phyloP scores from a whole-genome alignment of 192 early-diverging fungal genomes.

The Globomyces pollinis-pini region DNA sequence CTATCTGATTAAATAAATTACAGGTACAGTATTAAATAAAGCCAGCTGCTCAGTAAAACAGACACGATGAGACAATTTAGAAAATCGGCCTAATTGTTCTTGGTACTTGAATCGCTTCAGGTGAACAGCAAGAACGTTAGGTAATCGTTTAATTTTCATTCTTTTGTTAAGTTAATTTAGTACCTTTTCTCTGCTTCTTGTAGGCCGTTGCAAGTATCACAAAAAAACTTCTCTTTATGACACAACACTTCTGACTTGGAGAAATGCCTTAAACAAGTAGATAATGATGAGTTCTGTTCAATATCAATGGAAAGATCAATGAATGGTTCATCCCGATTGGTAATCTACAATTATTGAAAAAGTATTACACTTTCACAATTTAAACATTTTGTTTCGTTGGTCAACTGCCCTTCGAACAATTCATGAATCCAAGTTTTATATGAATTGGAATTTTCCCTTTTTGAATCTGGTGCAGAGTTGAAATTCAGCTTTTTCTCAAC shows the following conservation, averaged over 20 bases:
- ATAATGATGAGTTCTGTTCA: conserved; percentile 91
- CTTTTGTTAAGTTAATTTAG: conserved; percentile 23
- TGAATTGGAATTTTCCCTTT: conserved; percentile 19
- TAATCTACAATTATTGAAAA: too few species aligned
- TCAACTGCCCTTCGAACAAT: conserved; percentile 88
- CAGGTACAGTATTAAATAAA: conserved; percentile 79
- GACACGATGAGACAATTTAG: conserved; percentile 92
- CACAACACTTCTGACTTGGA: conserved; percentile 91
- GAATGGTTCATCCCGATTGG: conserved; percentile 88
- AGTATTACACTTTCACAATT: conserved; percentile 95
- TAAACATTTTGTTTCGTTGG: conserved; percentile 95
- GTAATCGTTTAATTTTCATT: conserved; percentile 91
- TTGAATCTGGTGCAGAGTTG: neutral
- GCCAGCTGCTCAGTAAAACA: conserved; percentile 90
- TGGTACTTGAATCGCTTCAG: conserved; percentile 98
- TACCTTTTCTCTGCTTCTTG: conserved; percentile 94
- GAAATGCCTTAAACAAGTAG: conserved; percentile 89
- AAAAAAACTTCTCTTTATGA: conserved; percentile 97
- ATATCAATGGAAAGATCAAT: conserved; percentile 95
- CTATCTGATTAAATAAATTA: conserved; percentile 4
- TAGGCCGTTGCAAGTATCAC: conserved; percentile 85
- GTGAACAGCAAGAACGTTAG: conserved; percentile 92
- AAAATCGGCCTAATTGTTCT: conserved; percentile 79
- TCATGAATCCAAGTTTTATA: conserved; percentile 75
- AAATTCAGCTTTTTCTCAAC: conserved; percentile 31